These are phyloP conservation scores for Ophiostoma piceae DNA, from an alignment of 2,329 filamentous ascomycete species.

Conservation along the genomic window DNA sequence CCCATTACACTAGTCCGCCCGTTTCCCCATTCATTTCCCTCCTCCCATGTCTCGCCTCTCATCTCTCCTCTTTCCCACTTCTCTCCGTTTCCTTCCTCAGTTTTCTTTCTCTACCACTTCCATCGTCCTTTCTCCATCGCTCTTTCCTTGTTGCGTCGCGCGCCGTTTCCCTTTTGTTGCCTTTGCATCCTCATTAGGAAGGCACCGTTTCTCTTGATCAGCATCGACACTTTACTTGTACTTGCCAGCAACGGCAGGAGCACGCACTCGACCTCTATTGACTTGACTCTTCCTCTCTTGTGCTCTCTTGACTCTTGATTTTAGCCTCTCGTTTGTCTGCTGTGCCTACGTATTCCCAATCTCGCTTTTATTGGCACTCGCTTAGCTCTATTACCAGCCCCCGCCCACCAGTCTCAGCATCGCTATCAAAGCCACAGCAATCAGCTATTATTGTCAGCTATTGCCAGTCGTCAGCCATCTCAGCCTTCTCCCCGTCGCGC, in stretches of 20 bases:
- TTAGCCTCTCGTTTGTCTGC: too few relatives aligned
- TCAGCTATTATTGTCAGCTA: background rate
- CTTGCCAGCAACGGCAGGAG: background rate
- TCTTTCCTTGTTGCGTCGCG: slow-evolving; percentile 2
- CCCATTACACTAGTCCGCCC: background rate
- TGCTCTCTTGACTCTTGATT: background rate
- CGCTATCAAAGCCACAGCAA: background rate
- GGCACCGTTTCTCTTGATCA: background rate
- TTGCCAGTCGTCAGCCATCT: slow-evolving; percentile 4
- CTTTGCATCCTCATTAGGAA: background rate
- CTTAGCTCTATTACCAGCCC: background rate
- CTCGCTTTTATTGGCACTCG: slow-evolving; percentile 10
- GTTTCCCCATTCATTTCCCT: background rate
- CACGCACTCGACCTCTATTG: background rate
- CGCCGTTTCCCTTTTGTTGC: slow-evolving; percentile 7
- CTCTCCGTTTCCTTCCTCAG: slow-evolving; percentile 10
- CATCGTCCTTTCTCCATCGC: slow-evolving; percentile 15
- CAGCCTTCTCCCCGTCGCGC: slow-evolving; percentile 7
- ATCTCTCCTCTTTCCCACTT: background rate
- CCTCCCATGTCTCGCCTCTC: background rate
- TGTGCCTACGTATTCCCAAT: background rate
- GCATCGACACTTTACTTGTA: background rate
- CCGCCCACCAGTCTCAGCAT: background rate
- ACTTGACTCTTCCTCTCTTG: background rate
- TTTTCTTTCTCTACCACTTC: background rate